Percentiles rank a stretch among this genome's conserved stretches.
Evolutionary conservation across 2,329 filamentous ascomycete species (phyloP).

Genomic region (Fusarium musae): DNA sequence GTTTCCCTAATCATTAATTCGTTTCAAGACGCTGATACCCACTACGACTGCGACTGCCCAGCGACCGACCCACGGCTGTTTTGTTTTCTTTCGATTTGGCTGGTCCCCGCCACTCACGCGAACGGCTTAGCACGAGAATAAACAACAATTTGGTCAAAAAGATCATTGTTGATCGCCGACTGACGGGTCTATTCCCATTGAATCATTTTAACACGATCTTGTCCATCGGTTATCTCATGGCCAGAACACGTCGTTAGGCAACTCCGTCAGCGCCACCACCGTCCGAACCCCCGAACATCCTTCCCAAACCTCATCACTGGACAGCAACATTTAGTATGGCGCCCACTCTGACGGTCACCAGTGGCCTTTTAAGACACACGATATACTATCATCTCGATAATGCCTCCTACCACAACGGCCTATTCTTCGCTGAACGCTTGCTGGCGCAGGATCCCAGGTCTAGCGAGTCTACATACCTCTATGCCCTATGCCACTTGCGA

Average conservation of each 20-base stretch:
- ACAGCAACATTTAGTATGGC: constrained; percentile 58
- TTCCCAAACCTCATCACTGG: constrained; percentile 25
- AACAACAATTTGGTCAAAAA: constrained; percentile 18
- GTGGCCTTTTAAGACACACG: constrained; percentile 66
- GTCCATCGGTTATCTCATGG: constrained; percentile 41
- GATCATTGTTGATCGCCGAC: constrained; percentile 14
- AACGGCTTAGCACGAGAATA: constrained; percentile 36
- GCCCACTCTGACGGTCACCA: constrained; percentile 61
- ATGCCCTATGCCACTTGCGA: constrained; percentile 86
- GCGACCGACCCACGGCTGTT: constrained; percentile 36
- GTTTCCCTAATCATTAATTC: constrained; percentile 40
- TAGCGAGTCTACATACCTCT: constrained; percentile 82
- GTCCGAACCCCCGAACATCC: constrained; percentile 11
- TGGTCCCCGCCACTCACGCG: constrained; percentile 40
- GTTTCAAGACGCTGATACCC: constrained; percentile 25
- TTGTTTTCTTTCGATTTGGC: constrained; percentile 45
- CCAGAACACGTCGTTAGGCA: constrained; percentile 42
- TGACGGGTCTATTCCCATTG: constrained; percentile 10
- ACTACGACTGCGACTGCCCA: constrained; percentile 28
- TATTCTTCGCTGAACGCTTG: constrained; percentile 91
- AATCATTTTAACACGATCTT: not conserved
- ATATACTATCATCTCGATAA: constrained; percentile 85
- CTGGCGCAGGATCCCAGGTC: constrained; percentile 85
- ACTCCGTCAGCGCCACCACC: constrained; percentile 30
- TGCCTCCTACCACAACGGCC: constrained; percentile 85